Evolutionary conservation across 495 filamentous ascomycete genomes (phyloP), one percentile per base, ranked within the genome.

Genomic region (Pyronema domesticum): DNA sequence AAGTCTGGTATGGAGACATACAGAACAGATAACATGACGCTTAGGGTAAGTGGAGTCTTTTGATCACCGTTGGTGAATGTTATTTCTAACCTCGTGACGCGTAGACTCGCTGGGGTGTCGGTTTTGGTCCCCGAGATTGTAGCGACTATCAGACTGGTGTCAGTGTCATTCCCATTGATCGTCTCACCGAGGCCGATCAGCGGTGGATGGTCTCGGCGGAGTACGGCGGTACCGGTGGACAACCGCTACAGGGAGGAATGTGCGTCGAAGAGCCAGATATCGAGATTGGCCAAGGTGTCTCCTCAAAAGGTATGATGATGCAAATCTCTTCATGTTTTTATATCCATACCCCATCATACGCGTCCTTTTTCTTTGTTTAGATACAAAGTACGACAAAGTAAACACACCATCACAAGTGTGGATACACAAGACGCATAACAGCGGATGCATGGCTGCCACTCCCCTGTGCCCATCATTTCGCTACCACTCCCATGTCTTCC

Each of bases 191-290:
- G 53, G 93, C 91, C 15, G 91, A 98, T 70, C 76, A 83, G 35
- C 94, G 95, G 67, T 98, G 93, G 93, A 89, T 96, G 80, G 70
- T 94, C 56, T 94, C 80, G 45, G 91, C 91, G 15, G 86, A 91
- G 60, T 95, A 83, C 58, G 91, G 91, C 57, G 91, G 91, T 37
- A 91, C 84, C 56, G 93, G 91, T 51, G 91, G 89, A 47, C 76
- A 77, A 46, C 69, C 78, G 0, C 84, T 98, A 55, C 83, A 85
- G 61, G 71, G 73, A 19, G 89, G 89, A 15, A 79, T 96, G 68
- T 81, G 88, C 11, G 84, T 96, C 17, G 91, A 98, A 63, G 91
- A 98, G 68, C 91, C 91, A 7, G 91, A 98, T 65, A 98, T 98
- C 60, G 91, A 98, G 67, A 98, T 98, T 56, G 91, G 91, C 43